A percentile compares a stretch with the other conserved stretches of the same genome.
phyloP scores from a whole-genome alignment of 257 asterid genomes.

The Mitragyna speciosa region DNA sequence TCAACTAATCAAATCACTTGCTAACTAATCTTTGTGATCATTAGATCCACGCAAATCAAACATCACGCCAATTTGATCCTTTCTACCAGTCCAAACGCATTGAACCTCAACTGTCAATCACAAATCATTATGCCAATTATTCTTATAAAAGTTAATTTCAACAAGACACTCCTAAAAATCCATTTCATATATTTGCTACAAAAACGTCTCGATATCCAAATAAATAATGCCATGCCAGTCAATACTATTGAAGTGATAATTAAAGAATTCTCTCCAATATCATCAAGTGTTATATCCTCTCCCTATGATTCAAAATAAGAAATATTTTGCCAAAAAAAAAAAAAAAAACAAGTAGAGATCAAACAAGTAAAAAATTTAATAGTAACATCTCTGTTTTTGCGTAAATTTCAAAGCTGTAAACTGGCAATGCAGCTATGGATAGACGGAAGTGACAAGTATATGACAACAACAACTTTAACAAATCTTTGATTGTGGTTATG shows the following conservation, averaged over 20 bases:
- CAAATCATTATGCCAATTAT: neutral
- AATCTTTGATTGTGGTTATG: slow-evolving; percentile 17
- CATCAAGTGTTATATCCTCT: no score
- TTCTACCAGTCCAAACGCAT: neutral
- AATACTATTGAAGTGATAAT: no score
- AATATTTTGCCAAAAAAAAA: no score
- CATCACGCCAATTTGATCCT: neutral
- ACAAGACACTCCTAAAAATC: no score
- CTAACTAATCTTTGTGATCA: slow-evolving; percentile 2
- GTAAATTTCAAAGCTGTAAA: neutral
- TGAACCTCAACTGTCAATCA: neutral
- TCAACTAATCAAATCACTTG: slow-evolving; percentile 25
- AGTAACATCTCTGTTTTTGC: neutral
- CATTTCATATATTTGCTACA: no score
- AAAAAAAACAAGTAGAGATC: no score
- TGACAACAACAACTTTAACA: slow-evolving; percentile 18
- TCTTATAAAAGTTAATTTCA: neutral
- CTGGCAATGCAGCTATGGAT: neutral
- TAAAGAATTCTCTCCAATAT: no score
- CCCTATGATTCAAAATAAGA: no score
- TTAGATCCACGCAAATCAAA: slow-evolving; percentile 9
- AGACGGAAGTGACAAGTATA: slow-evolving; percentile 22
- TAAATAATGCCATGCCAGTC: no score
- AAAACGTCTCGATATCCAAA: no score
- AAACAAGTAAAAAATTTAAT: no score